Conservation (phyloP, 495 filamentous ascomycete species). For the Podospora bellae-mahoneyi region DNA sequence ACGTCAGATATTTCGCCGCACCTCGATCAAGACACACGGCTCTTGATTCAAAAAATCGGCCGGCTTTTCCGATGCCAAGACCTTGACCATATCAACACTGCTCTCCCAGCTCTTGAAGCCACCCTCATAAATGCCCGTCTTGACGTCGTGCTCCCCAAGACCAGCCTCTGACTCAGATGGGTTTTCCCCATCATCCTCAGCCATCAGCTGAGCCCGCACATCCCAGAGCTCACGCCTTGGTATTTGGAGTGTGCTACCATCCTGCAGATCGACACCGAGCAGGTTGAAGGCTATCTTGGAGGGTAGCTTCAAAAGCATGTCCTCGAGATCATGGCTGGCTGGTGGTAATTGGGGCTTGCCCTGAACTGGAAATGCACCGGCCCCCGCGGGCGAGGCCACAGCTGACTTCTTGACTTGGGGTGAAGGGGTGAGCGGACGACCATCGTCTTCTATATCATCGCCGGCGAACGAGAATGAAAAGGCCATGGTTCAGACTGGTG, state of each 20-base stretch:
- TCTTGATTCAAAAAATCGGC: conserved; percentile 50
- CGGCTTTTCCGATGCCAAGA: conserved; percentile 55
- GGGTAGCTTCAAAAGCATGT: conserved; percentile 66
- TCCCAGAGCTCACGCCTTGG: conserved; percentile 91
- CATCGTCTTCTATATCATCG: conserved; percentile 75
- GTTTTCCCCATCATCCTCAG: conserved; percentile 59
- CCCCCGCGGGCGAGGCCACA: conserved; percentile 26
- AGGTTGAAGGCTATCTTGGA: conserved; percentile 73
- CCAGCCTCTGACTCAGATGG: conserved; percentile 45
- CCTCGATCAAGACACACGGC: conserved; percentile 67
- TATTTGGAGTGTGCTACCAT: conserved; percentile 48
- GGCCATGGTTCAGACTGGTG: conserved; percentile 12
- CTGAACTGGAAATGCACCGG: conserved; percentile 48
- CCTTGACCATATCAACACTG: conserved; percentile 77
- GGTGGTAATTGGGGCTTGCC: conserved; percentile 49
- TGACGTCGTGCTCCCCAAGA: conserved; percentile 78
- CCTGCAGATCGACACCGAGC: conserved; percentile 53
- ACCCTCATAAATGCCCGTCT: conserved; percentile 89
- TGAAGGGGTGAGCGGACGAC: conserved; percentile 36
- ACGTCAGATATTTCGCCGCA: conserved; percentile 37
- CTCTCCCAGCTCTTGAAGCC: conserved; percentile 99
- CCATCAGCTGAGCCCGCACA: conserved; percentile 89
- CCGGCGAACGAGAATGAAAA: conserved; percentile 83
- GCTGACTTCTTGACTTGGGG: conserved; percentile 10
- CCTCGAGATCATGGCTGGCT: conserved; percentile 38